Evolutionary conservation across 2,329 filamentous ascomycete species (phyloP).

Genomic region (Leptographium wingfieldii): DNA sequence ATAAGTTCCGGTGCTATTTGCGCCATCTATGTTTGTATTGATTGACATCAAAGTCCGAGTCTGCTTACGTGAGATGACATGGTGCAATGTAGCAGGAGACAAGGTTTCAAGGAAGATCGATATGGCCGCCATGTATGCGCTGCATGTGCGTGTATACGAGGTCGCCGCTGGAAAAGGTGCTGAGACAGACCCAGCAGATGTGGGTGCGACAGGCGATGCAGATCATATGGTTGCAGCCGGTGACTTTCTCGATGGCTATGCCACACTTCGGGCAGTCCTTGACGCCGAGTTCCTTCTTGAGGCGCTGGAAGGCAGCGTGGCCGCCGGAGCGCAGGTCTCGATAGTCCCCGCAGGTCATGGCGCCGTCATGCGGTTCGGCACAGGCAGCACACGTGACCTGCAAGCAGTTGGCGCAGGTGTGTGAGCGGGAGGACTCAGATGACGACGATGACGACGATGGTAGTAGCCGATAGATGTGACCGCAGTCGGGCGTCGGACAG

Average conservation of each 20-base stretch:
- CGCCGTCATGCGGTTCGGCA: slow-evolving; percentile 19
- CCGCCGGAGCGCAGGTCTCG: not conserved
- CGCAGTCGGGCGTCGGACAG: slow-evolving; percentile 32
- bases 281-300: slow-evolving; percentile 6
- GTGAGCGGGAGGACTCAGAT: slow-evolving; percentile 2
- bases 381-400: slow-evolving; percentile 23
- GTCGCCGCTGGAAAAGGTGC: not conserved
- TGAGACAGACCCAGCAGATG: not conserved
- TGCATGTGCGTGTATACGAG: not conserved
- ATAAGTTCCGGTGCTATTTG: not conserved
- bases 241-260: not conserved
- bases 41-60: not conserved
- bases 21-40: not conserved
- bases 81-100: too few species aligned
- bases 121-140: too few species aligned
- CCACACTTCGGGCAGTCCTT: slow-evolving; percentile 5
- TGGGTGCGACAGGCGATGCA: not conserved
- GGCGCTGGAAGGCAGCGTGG: not conserved
- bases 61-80: too few species aligned
- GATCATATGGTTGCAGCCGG: not conserved
- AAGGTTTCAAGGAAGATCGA: too few species aligned
- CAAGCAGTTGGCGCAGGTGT: slow-evolving; percentile 26
- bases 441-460: not conserved
- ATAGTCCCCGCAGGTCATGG: slow-evolving; percentile 6
- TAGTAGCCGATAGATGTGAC: slow-evolving; percentile 24